A percentile compares a stretch with the other conserved stretches of the same genome.
Conservation (phyloP, 345 rosid genomes). For the rapeseed (Brassica napus) region DNA sequence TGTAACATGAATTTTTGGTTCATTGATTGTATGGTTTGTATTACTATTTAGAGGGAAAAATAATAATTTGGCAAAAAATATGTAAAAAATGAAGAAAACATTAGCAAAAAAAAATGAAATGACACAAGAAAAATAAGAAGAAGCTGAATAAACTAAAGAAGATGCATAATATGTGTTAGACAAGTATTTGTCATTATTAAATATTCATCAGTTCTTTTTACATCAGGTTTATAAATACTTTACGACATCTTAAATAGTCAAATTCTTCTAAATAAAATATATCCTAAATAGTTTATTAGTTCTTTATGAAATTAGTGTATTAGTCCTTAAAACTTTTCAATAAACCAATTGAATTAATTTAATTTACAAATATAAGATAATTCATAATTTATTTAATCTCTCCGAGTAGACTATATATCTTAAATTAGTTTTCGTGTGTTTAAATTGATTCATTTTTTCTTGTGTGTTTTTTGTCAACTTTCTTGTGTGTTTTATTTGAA, state of each 20-base stretch:
- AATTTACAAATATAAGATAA: too few species aligned
- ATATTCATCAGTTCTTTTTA: too few species aligned
- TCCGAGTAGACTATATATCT: background rate
- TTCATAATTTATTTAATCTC: too few species aligned
- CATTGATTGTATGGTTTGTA: too few species aligned
- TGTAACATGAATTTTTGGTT: too few species aligned
- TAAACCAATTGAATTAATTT: background rate
- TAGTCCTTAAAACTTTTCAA: background rate
- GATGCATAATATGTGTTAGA: too few species aligned
- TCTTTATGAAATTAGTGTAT: background rate
- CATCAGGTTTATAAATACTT: background rate
- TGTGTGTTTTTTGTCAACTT: too few species aligned
- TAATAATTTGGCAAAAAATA: background rate
- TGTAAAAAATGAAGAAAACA: too few species aligned
- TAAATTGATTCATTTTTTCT: background rate
- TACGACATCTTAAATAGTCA: background rate
- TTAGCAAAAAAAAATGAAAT: too few species aligned
- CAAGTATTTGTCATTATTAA: background rate
- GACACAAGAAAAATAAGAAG: background rate
- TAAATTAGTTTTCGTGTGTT: background rate
- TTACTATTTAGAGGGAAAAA: too few species aligned
- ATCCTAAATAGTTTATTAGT: background rate
- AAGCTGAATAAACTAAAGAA: too few species aligned
- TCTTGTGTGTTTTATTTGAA: background rate
- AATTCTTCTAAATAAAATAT: background rate